Evolutionary conservation across 2,329 filamentous ascomycete species (phyloP).

Genomic region (Cladophialophora immunda): DNA sequence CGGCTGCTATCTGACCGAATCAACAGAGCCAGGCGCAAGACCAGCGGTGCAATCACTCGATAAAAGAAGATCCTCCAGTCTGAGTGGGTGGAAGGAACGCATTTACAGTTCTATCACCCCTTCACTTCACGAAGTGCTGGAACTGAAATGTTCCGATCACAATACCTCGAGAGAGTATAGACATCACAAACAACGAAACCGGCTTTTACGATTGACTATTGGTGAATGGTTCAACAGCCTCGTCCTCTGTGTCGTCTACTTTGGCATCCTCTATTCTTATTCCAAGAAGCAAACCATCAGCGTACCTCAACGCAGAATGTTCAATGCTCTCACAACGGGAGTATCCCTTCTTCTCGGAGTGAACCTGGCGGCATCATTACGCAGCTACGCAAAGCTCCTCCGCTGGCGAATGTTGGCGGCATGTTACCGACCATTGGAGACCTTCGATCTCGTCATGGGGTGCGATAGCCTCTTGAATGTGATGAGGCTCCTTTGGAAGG

Average conservation of each 20-base stretch:
- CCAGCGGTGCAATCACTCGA: slow-evolving; percentile 6
- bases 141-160: slow-evolving; percentile 15
- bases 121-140: slow-evolving; percentile 29
- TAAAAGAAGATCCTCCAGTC: slow-evolving; percentile 20
- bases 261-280: slow-evolving; percentile 33
- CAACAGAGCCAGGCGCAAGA: slow-evolving; percentile 16
- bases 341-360: slow-evolving; percentile 34
- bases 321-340: slow-evolving; percentile 37
- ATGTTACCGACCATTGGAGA: slow-evolving; percentile 34
- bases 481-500: slow-evolving; percentile 34
- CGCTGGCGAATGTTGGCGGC: slow-evolving; percentile 36
- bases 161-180: slow-evolving; percentile 30
- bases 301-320: slow-evolving; percentile 30
- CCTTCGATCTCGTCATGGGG: slow-evolving; percentile 39
- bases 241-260: slow-evolving; percentile 31
- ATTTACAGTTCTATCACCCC: slow-evolving; percentile 28
- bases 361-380: slow-evolving; percentile 35
- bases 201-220: slow-evolving; percentile 34
- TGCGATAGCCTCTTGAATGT: slow-evolving; percentile 37
- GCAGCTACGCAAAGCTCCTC: slow-evolving; percentile 37
- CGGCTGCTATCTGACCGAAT: slow-evolving; percentile 10
- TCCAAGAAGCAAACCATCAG: slow-evolving; percentile 24
- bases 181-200: slow-evolving; percentile 29
- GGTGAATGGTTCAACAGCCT: slow-evolving; percentile 36
- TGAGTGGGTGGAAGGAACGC: slow-evolving; percentile 24